Conservation (phyloP, 1,284 basidiomycete genomes). For the Fomitopsis betulina region DNA sequence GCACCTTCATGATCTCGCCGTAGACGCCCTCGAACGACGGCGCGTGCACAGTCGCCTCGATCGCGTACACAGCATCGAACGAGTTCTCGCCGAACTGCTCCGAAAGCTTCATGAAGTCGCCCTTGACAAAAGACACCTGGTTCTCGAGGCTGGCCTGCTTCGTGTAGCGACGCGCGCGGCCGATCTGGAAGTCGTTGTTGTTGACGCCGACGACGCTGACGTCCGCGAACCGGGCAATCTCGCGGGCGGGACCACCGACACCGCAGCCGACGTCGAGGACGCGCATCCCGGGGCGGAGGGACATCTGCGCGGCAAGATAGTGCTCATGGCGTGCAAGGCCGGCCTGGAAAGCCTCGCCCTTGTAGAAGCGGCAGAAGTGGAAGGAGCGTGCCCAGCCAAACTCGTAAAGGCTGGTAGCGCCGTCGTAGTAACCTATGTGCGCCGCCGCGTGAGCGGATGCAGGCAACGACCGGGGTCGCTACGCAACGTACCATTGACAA, state of each 20-base stretch:
- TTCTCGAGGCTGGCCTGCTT: constrained; percentile 72
- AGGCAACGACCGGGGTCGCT: neutral
- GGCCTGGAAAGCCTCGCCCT: constrained; percentile 84
- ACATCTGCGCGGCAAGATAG: constrained; percentile 88
- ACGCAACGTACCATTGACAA: constrained; percentile 79
- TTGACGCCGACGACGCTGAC: constrained; percentile 87
- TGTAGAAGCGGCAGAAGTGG: constrained; percentile 98
- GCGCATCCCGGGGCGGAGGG: constrained; percentile 83
- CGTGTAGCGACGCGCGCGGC: constrained; percentile 84
- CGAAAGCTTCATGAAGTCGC: constrained; percentile 94
- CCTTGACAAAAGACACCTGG: constrained; percentile 82
- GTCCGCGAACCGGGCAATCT: constrained; percentile 92
- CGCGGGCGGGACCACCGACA: constrained; percentile 94
- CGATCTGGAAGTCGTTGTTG: constrained; percentile 97
- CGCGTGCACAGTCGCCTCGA: constrained; percentile 97
- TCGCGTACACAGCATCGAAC: constrained; percentile 97
- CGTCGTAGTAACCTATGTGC: constrained; percentile 86
- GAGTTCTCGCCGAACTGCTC: constrained; percentile 92
- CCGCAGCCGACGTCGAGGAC: constrained; percentile 99
- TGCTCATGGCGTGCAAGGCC: constrained; percentile 96
- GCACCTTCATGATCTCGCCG: constrained; percentile 87
- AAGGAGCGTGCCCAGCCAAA: constrained; percentile 94
- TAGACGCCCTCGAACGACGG: constrained; percentile 97
- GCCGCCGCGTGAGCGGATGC: neutral
- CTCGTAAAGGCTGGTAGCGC: constrained; percentile 95